Base-by-base conservation (phyloP, 345 rosid species). In the Triadica sebifera region DNA sequence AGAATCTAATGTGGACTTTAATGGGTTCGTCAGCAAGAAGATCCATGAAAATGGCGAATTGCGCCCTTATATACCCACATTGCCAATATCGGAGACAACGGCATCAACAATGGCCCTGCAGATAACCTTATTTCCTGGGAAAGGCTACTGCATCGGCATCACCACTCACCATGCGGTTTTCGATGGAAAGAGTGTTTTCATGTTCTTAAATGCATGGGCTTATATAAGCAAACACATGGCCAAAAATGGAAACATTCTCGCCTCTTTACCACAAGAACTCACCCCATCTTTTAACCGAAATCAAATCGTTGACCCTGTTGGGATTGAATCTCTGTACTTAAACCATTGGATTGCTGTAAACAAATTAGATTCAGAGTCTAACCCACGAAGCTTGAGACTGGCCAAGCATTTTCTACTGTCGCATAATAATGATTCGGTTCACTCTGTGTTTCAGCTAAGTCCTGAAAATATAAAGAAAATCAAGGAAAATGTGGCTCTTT, bases 311-410 rank as follows among this genome's bases (percentile, higher is more conserved):
- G 79, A 70, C 34, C 56, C 46, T 2, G 65, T 22, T 20, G 25
- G 52, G 16, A n/a, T 77, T 11, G 50, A 20, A 4, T 22, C 0
- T 1, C 17, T 0, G 7, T 72, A 2, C 72, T 57, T 71, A 39
- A 64, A 70, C n/a, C 7, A 41, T 15, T 19, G 24, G 38, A 1
- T 29, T 34, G 50, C 45, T n/a, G 29, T 34, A 25, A 66, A 72
- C n/a, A 8, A 8, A n/a, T n/a, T n/a, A n/a, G n/a, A n/a, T n/a
- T n/a, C n/a, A n/a, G n/a, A n/a, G n/a, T n/a, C n/a, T n/a, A n/a
- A n/a, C n/a, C n/a, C n/a, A 41, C 10, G 61, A 10, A 77, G 75
- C 71, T 49, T 77, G 76, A 65, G 65, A 70, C 5, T 65, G 51
- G 0, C 67, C 19, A 22, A n/a, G n/a, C n/a, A n/a, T n/a, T n/a